Percentiles rank a stretch among this genome's conserved stretches.
These are phyloP conservation scores for Saraca asoca DNA, from an alignment of 331 rosid species.

Conservation along the genomic window DNA sequence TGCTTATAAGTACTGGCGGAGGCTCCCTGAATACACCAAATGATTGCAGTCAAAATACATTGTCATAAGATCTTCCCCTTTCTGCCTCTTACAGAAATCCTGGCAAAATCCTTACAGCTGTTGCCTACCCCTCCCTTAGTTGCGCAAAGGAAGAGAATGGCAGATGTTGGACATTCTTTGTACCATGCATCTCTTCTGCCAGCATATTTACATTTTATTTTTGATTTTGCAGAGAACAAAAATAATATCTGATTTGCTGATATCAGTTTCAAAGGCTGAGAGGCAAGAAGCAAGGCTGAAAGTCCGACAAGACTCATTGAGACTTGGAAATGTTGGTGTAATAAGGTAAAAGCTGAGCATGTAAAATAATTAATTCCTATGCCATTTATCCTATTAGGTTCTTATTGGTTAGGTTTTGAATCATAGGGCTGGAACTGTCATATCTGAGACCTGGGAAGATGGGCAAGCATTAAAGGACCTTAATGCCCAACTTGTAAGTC, in stretches of 20 bases:
- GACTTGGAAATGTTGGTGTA: conserved; percentile 98
- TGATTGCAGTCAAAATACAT: neutral
- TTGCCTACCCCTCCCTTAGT: neutral
- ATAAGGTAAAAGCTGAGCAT: conserved; percentile 59
- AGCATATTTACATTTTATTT: conserved; percentile 31
- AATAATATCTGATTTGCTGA: conserved; percentile 88
- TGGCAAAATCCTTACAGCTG: conserved; percentile 4
- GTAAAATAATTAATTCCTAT: neutral
- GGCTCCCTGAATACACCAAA: neutral
- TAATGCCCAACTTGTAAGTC: conserved; percentile 84
- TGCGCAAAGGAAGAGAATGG: too few relatives aligned
- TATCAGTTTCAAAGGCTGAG: conserved; percentile 94
- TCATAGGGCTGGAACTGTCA: conserved; percentile 94
- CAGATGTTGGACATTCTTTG: conserved; percentile 6
- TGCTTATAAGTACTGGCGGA: neutral
- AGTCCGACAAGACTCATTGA: conserved; percentile 93
- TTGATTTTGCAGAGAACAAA: conserved; percentile 80
- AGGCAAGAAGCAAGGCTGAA: conserved; percentile 98
- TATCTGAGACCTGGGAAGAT: conserved; percentile 99
- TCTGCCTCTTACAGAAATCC: neutral
- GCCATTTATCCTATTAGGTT: conserved; percentile 4
- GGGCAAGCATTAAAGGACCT: conserved; percentile 97
- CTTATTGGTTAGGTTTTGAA: conserved; percentile 34
- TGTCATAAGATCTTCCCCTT: neutral
- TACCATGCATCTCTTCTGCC: conserved; percentile 8